Base-by-base conservation (phyloP, 371 early-diverging fungal genomes). In the Mucor racemosus region DNA sequence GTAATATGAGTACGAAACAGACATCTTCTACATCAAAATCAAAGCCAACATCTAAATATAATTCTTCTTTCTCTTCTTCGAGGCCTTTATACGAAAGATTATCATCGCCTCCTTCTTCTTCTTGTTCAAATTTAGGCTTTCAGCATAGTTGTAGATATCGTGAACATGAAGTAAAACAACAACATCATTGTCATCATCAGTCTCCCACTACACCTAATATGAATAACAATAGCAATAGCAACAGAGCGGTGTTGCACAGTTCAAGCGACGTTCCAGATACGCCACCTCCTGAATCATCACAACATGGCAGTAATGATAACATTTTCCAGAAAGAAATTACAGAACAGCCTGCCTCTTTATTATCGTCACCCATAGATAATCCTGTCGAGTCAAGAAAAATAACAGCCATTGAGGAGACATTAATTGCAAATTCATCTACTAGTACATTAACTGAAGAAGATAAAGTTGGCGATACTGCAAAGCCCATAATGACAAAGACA, bases 241-340 rank as follows among this genome's bases (percentile, higher is more conserved):
- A 33, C n/a, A 34, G 7, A 44, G 13, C 7, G 13, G 55, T 55
- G 17, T 35, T 55, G n/a, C 55, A 55, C 15, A 55, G 35, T n/a
- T 34, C 35, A 7, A 55, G 35, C n/a, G 14, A 35, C 34, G 50
- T 54, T 5, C 60, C 66, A 36, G 46, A 46, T 14, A 61, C 62
- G 31, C 67, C 67, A 62, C 62, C 67, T 26, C 67, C 62, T 62
- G 62, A 67, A 58, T 62, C 21, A 26, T 3, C 59, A 36, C 38
- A 9, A 38, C 38, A 26, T 1, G 38, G 4, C 4, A 38, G 38
- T 35, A 31, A 54, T 21, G 14, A 17, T 19, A 34, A 55, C 19
- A 13, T 58, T 15, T 21, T 35, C 0, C 31, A 14, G 4, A 54
- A 62, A n/a, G 35, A 13, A 21, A 11, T 33, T 5, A 8, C 39